phyloP scores from a whole-genome alignment of 2,329 filamentous ascomycete genomes.

The Beauveria varroae region DNA sequence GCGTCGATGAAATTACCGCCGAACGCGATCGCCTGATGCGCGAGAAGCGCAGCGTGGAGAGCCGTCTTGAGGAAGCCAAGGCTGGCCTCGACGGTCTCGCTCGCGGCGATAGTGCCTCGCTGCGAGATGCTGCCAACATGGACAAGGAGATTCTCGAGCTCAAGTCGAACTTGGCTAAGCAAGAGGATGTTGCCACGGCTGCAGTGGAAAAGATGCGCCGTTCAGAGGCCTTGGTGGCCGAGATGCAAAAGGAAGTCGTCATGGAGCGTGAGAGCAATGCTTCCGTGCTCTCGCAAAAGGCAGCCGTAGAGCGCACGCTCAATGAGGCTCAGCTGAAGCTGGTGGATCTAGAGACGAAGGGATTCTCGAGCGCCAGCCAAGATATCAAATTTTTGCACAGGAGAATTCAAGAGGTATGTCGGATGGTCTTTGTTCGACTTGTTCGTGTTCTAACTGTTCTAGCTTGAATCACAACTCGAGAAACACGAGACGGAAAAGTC shows the following conservation, averaged over 20 bases:
- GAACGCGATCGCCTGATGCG: slow-evolving; percentile 79
- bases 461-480: slow-evolving; percentile 86
- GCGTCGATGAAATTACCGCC: slow-evolving; percentile 75
- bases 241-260: slow-evolving; percentile 89
- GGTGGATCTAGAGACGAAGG: slow-evolving; percentile 93
- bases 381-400: slow-evolving; percentile 94
- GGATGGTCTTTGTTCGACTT: not conserved
- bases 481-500: slow-evolving; percentile 70
- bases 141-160: slow-evolving; percentile 87
- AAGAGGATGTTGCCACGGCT: slow-evolving; percentile 85
- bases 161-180: slow-evolving; percentile 80
- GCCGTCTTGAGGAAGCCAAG: slow-evolving; percentile 78
- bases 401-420: slow-evolving; percentile 75
- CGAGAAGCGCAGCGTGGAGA: slow-evolving; percentile 85
- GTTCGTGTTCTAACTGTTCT: slow-evolving; percentile 4
- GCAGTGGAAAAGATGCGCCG: slow-evolving; percentile 96
- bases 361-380: slow-evolving; percentile 87
- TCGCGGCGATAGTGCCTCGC: slow-evolving; percentile 74
- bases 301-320: slow-evolving; percentile 76
- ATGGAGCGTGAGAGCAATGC: slow-evolving; percentile 76
- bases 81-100: slow-evolving; percentile 82
- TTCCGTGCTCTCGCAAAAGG: slow-evolving; percentile 83
- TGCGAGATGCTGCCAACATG: slow-evolving; percentile 81
- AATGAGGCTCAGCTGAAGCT: slow-evolving; percentile 86
- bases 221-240: slow-evolving; percentile 76